Evolutionary conservation across 345 rosid genomes (phyloP).

Genomic region (Ricinus communis): DNA sequence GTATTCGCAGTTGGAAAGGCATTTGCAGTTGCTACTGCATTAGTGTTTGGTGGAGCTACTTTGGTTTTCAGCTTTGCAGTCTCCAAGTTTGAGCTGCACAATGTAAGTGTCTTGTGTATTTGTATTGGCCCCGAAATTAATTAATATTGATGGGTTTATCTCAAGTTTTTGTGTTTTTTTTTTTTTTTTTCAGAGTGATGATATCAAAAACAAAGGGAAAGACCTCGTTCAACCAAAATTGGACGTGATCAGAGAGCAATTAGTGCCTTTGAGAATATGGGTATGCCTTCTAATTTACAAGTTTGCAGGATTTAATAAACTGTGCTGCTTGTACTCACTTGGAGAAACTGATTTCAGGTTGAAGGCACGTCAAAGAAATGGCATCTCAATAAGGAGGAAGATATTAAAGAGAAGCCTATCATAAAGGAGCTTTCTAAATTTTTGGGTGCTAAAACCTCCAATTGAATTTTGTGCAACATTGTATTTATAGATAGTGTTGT

Average conservation of each 20-base stretch:
- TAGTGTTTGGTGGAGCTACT: conserved; percentile 77
- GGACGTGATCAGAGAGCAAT: conserved; percentile 53
- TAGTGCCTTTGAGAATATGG: conserved; percentile 67
- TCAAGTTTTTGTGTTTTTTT: background rate
- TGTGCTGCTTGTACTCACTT: background rate
- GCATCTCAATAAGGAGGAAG: conserved; percentile 49
- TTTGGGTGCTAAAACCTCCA: conserved; percentile 47
- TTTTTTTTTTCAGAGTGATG: conserved; percentile 47
- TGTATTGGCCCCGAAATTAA: no score
- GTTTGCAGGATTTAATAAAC: background rate
- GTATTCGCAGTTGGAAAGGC: conserved; percentile 71
- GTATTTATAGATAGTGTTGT: background rate
- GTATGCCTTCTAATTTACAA: conserved; percentile 43
- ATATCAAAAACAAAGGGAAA: conserved; percentile 54
- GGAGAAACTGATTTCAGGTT: conserved; percentile 43
- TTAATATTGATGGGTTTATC: conserved; percentile 8
- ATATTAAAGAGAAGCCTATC: conserved; percentile 60
- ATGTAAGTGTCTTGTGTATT: no score
- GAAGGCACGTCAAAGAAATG: conserved; percentile 65
- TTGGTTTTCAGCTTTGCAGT: conserved; percentile 53
- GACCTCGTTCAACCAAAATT: conserved; percentile 62
- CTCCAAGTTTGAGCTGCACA: conserved; percentile 62
- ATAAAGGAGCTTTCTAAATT: conserved; percentile 70
- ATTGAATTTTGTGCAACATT: conserved; percentile 15
- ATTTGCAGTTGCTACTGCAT: conserved; percentile 65